Base-by-base conservation (phyloP, 257 asterid species). In the Plantago major region DNA sequence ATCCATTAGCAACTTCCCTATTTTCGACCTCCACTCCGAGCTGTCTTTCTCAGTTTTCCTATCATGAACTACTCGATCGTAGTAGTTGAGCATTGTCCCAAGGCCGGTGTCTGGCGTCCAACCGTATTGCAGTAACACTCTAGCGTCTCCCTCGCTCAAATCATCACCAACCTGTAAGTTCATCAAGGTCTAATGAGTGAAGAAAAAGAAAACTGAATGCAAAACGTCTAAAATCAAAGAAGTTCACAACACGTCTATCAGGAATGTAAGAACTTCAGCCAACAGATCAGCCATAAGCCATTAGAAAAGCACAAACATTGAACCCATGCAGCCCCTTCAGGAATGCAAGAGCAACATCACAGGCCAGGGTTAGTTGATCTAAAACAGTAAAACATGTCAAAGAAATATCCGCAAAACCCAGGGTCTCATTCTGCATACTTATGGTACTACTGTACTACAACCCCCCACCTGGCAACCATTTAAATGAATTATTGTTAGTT, bases 11-110 rank as follows among this genome's bases (percentile, higher is more conserved):
- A 83, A 14, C 76, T 87, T 89, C 55, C 94, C 95, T 17, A 87
- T 93, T 71, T 93, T 93, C 7, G 80, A 75, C 67, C 79, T 76
- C 99, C 99, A 93, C 69, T 89, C 99, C 0, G 87, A 83, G 59
- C 77, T 68, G 42, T 86, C 82, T 65, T 42, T 74, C 79, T 85
- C 95, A 7, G 49, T 63, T 74, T 63, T 70, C 70, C 82, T 69
- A 75, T 87, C 99, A 42, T 93, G 99, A 69, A 77, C 78, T 57
- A 93, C 97, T 64, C 99, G 74, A 71, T 89, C 96, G 12, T 77
- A 72, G 71, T 93, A 93, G 74, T 85, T 87, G 37, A 93, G 95
- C 99, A 93, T 87, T 49, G 95, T 80, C 46, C 90, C 99, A 0
- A 93, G 74, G 3, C 97, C 95, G 16, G 94, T 87, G 77, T 83